A percentile compares a stretch with the other conserved stretches of the same genome.
Evolutionary conservation across 148 eudicot genomes (phyloP).

Genomic region (Rhododendron griersonianum): DNA sequence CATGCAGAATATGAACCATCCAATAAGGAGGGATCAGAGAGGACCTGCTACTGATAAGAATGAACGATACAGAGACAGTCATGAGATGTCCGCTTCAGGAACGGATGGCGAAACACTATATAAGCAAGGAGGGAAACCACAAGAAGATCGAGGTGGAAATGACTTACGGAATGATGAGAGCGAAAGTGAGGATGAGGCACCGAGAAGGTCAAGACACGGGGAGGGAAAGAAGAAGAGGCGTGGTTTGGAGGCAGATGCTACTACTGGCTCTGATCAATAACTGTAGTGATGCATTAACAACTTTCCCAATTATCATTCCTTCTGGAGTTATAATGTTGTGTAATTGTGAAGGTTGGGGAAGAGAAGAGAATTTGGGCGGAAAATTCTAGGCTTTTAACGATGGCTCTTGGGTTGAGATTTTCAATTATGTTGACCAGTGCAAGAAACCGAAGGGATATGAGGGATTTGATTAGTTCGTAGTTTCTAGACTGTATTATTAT

Average conservation of each 20-base stretch:
- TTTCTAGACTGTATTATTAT: neutral
- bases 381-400: neutral
- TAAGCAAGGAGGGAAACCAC: constrained; percentile 26
- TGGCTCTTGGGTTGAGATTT: neutral
- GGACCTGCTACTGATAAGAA: constrained; percentile 42
- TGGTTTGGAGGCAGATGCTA: constrained; percentile 9
- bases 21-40: constrained; percentile 51
- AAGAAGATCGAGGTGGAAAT: constrained; percentile 49
- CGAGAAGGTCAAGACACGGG: constrained; percentile 88
- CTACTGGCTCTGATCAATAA: neutral
- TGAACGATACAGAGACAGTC: constrained; percentile 47
- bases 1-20: constrained; percentile 38
- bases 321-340: neutral
- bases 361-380: neutral
- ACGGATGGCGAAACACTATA: constrained; percentile 39
- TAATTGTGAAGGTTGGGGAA: too few species aligned
- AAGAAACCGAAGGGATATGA: neutral
- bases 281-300: neutral
- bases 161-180: constrained; percentile 63
- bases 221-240: constrained; percentile 89
- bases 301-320: neutral
- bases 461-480: neutral
- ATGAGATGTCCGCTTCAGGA: constrained; percentile 31
- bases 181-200: constrained; percentile 97
- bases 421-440: neutral